Percentiles rank a stretch among this genome's conserved stretches.
phyloP scores from a whole-genome alignment of 225 moss, liverwort and hornwort genomes.

The Neckera pumila region DNA sequence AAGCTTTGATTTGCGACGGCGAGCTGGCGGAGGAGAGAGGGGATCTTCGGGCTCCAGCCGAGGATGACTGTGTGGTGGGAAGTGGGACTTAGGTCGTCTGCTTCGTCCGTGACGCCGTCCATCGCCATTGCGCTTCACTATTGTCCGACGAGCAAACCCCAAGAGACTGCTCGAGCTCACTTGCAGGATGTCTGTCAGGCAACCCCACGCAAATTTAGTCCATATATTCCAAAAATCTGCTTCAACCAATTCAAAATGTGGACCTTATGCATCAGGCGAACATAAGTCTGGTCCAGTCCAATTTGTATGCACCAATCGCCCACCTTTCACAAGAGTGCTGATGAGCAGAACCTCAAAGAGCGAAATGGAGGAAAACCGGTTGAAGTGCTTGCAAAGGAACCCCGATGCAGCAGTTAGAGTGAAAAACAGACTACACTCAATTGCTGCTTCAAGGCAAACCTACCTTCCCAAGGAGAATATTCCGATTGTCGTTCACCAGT shows the following conservation, averaged over 20 bases:
- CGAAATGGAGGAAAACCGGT: not conserved
- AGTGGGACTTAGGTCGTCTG: not conserved
- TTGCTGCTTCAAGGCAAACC: not conserved
- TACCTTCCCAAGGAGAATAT: not conserved
- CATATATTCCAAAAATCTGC: not conserved
- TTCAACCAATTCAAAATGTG: not conserved
- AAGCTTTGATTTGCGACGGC: constrained; percentile 75
- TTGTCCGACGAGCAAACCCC: not conserved
- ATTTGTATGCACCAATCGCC: not conserved
- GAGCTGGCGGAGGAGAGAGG: constrained; percentile 56
- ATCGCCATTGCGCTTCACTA: not conserved
- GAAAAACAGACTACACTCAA: not conserved
- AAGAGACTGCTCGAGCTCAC: not conserved
- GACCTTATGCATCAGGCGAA: not conserved
- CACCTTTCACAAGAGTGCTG: not conserved
- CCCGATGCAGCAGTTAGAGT: not conserved
- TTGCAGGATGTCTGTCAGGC: not conserved
- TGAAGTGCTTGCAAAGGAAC: not conserved
- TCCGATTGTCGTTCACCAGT: not conserved
- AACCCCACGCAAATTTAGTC: not conserved
- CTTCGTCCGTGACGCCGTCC: not conserved
- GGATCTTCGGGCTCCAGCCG: constrained; percentile 72
- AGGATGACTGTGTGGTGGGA: constrained; percentile 47
- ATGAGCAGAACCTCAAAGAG: not conserved
- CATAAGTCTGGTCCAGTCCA: not conserved